Evolutionary conservation across 441 rosid genomes (phyloP), one percentile per base, ranked within the genome.

Genomic region (Dalechampia spathulata): DNA sequence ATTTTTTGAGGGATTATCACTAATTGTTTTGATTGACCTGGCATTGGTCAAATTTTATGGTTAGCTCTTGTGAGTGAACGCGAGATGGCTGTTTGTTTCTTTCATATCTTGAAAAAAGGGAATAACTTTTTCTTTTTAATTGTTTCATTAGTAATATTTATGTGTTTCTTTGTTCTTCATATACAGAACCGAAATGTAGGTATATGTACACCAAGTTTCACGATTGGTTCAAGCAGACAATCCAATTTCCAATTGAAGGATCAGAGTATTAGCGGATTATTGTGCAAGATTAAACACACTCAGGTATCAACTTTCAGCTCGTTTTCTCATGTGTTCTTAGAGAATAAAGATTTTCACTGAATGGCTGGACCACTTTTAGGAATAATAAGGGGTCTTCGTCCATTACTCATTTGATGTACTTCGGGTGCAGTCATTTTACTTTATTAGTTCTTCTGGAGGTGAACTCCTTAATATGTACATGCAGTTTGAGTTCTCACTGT

Each of bases 401-500:
- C n/a, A n/a, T n/a, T n/a, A n/a, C n/a, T n/a, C n/a, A n/a, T n/a
- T n/a, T n/a, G 38, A 48, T 41, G 22, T 57, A n/a, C 28, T 25
- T 14, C 12, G 12, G 61, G 61, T 19, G 60, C 45, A 53, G 36
- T 59, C n/a, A n/a, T n/a, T 51, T 57, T 62, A 54, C 51, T n/a
- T 56, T n/a, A n/a, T 68, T 60, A 51, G 68, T 60, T 64, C 75
- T n/a, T 73, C 68, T 67, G 69, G 84, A 67, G 81, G 75, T 75
- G 72, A 80, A 73, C 78, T 75, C 74, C 75, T 65, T 74, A 69
- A 75, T 61, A 74, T 81, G 84, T 73, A 67, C n/a, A 73, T 82
- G 80, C 80, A 75, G 79, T 77, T 75, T 79, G 75, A 71, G 75
- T 79, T 71, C 83, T 82, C 80, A 90, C 79, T 77, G 70, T 79